phyloP scores from a whole-genome alignment of 2,329 filamentous ascomycete species.

The Claviceps africana region DNA sequence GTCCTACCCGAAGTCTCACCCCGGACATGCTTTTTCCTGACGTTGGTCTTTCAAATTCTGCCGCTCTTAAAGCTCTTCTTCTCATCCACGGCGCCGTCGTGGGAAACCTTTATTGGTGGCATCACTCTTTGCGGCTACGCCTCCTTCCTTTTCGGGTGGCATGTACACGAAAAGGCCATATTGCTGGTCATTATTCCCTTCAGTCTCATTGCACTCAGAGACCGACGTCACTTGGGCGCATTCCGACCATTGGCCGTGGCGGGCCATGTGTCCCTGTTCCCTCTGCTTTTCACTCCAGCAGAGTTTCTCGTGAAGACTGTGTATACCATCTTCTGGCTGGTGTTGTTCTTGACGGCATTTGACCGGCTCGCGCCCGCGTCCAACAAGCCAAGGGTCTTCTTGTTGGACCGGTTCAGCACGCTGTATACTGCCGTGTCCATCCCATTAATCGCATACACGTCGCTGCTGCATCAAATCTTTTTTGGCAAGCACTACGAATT shows the following conservation, averaged over 20 bases:
- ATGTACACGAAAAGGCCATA: constrained; percentile 96
- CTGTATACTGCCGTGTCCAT: constrained; percentile 84
- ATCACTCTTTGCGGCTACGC: constrained; percentile 90
- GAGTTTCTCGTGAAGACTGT: constrained; percentile 91
- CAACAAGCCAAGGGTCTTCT: constrained; percentile 64
- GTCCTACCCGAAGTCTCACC: constrained; percentile 80
- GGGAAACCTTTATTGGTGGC: constrained; percentile 79
- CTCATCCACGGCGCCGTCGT: constrained; percentile 46
- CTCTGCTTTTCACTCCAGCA: constrained; percentile 76
- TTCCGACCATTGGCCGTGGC: constrained; percentile 87
- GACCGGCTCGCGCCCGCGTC: constrained; percentile 79
- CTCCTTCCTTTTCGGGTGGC: constrained; percentile 95
- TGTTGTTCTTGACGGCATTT: constrained; percentile 73
- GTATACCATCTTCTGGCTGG: constrained; percentile 85
- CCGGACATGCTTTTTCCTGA: constrained; percentile 65
- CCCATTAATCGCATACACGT: constrained; percentile 79
- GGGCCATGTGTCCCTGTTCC: constrained; percentile 90
- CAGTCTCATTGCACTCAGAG: constrained; percentile 77
- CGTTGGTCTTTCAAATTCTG: constrained; percentile 66
- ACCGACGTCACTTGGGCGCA: constrained; percentile 78
- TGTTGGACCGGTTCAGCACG: constrained; percentile 81
- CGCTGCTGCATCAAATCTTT: constrained; percentile 64
- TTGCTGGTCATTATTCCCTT: constrained; percentile 91
- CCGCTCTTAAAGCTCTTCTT: constrained; percentile 70
- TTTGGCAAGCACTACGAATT: constrained; percentile 81